Evolutionary conservation across 2,329 filamentous ascomycete genomes (phyloP).

Genomic region (Penicillium sp.): DNA sequence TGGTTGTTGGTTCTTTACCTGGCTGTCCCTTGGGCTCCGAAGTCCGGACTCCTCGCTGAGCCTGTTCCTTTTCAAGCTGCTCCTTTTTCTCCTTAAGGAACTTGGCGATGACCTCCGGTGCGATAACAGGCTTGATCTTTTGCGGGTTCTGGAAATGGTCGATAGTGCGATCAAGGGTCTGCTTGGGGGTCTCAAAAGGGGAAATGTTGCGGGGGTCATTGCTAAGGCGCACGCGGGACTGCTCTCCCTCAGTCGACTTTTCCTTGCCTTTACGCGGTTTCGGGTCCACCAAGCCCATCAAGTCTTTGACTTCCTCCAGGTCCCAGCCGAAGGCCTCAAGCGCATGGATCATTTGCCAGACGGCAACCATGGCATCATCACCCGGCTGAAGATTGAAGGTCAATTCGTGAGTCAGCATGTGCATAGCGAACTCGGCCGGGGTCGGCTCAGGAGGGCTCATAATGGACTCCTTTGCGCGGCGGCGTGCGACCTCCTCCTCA

Average conservation of each 20-base stretch:
- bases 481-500: neutral
- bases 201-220: neutral
- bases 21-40: neutral
- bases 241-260: neutral
- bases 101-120: neutral
- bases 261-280: neutral
- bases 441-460: neutral
- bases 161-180: neutral
- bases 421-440: neutral
- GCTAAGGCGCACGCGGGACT: neutral
- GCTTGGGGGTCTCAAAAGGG: neutral
- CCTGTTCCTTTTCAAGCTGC: neutral
- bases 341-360: neutral
- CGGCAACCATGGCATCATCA: neutral
- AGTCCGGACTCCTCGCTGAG: too few relatives aligned
- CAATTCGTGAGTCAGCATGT: neutral
- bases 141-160: neutral
- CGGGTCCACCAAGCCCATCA: neutral
- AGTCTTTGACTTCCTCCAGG: neutral
- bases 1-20: too few relatives aligned
- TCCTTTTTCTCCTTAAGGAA: neutral
- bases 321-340: neutral
- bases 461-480: conserved; percentile 1
- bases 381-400: too few relatives aligned
- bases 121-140: neutral